Evolutionary conservation across 2,329 filamentous ascomycete genomes (phyloP), one percentile per base, ranked within the genome.

Genomic region (Calonectria naviculata): DNA sequence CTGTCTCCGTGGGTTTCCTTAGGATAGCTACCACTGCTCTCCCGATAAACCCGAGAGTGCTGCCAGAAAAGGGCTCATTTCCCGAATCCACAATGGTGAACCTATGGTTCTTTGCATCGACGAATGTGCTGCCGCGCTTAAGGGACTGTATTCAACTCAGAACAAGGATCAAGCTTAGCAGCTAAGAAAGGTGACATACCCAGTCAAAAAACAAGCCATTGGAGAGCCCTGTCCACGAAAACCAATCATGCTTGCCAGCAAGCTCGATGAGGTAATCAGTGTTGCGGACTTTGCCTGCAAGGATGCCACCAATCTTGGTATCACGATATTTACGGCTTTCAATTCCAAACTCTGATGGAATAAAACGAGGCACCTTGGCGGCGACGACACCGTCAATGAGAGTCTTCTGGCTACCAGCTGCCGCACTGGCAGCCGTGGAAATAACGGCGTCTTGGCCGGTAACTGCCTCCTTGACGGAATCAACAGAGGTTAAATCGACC

Each of bases 161-260:
- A 24, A 8, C 17, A n/a, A 47, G 21, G 10, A 15, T 5, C 34
- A 17, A 56, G n/a, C n/a, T 7, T 13, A 60, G 38, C 26, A 24
- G 9, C 0, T 75, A 19, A 31, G 21, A 12, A n/a, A 46, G 24
- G 12, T 5, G 5, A 26, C 81, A 29, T 78, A 87, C 85, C 88
- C 87, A 90, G 76, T 93, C 91, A 77, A 93, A 91, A 80, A 93
- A 90, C 2, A 88, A 82, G 0, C 90, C 89, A 10, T 84, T 88
- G 4, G 90, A 86, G 17, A 93, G 78, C 2, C 84, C 88, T 1
- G 89, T 92, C 91, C 91, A 93, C 34, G 84, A 86, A 72, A 93
- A 87, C 54, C 63, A 71, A 17, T 68, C 66, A 34, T 75, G 65
- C 68, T 74, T 70, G 44, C 70, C 34, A 3, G 73, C 65, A 5